Evolutionary conservation across 108 stramenopile species (phyloP).

Genomic region (Pseudonitzschia multistriata): DNA sequence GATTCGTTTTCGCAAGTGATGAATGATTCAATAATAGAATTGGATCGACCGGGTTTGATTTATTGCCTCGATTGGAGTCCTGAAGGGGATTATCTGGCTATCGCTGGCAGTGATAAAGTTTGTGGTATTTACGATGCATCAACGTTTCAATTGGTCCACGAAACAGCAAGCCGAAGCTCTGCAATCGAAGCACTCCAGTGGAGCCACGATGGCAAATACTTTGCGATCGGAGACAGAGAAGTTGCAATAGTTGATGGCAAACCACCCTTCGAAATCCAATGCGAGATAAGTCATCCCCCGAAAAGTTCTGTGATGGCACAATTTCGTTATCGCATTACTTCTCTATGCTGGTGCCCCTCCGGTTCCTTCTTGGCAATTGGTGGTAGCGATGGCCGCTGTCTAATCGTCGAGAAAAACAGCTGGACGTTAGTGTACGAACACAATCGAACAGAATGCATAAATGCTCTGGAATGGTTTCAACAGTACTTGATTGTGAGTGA

Average conservation of each 20-base stretch:
- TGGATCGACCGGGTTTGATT: slow-evolving; percentile 33
- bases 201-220: slow-evolving; percentile 32
- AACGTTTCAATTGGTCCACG: slow-evolving; percentile 16
- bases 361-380: slow-evolving; percentile 40
- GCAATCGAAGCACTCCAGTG: slow-evolving; percentile 36
- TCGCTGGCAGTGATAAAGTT: slow-evolving; percentile 42
- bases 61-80: slow-evolving; percentile 50
- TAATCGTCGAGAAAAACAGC: slow-evolving; percentile 41
- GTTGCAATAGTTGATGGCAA: slow-evolving; percentile 28
- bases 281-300: slow-evolving; percentile 24
- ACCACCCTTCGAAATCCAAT: slow-evolving; percentile 20
- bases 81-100: slow-evolving; percentile 28
- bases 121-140: slow-evolving; percentile 29
- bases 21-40: slow-evolving; percentile 9
- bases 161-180: slow-evolving; percentile 20
- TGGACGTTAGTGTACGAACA: slow-evolving; percentile 45
- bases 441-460: slow-evolving; percentile 19
- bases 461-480: slow-evolving; percentile 33
- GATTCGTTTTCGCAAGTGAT: neutral
- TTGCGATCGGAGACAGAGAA: slow-evolving; percentile 43
- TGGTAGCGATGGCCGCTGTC: slow-evolving; percentile 37
- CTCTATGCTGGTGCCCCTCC: slow-evolving; percentile 43
- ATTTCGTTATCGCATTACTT: slow-evolving; percentile 27
- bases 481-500: slow-evolving; percentile 43
- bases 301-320: slow-evolving; percentile 6